phyloP scores from a whole-genome alignment of 2,329 filamentous ascomycete genomes.

The Ophiostoma fasciatum region DNA sequence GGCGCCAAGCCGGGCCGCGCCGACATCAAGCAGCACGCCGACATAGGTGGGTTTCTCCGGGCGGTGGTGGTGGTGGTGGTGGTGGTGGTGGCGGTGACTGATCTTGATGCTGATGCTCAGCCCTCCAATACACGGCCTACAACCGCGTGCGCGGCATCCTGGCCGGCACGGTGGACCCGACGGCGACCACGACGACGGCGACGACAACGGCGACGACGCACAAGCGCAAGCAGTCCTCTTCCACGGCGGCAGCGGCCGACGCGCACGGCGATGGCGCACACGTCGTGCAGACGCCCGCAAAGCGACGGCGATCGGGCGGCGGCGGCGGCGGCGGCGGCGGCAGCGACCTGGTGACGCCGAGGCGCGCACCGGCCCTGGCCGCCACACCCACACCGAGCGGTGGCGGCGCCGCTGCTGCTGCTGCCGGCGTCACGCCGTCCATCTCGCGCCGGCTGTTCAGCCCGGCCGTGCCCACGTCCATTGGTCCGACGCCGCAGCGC shows the following conservation, averaged over 20 bases:
- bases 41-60: constrained; percentile 45
- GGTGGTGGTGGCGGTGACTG: too few species aligned
- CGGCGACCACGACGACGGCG: constrained; percentile 12
- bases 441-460: constrained; percentile 45
- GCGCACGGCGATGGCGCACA: too few species aligned
- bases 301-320: too few species aligned
- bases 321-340: constrained; percentile 9
- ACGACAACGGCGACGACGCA: constrained; percentile 15
- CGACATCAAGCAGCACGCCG: constrained; percentile 61
- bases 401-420: constrained; percentile 15
- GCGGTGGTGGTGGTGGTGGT: background rate
- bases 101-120: constrained; percentile 27
- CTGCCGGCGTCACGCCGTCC: constrained; percentile 32
- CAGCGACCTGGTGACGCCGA: constrained; percentile 15
- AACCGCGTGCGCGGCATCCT: constrained; percentile 47
- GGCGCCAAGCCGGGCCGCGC: constrained; percentile 56
- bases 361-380: too few species aligned
- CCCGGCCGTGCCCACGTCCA: constrained; percentile 40
- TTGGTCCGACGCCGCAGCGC: constrained; percentile 68
- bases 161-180: constrained; percentile 33
- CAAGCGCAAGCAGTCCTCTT: constrained; percentile 24
- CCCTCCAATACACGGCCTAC: constrained; percentile 64
- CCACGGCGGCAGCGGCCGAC: constrained; percentile 8
- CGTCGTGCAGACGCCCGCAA: too few species aligned
- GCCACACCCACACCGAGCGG: background rate